Conservation (phyloP, 2,329 filamentous ascomycete genomes). For the Cladosporium phlei region DNA sequence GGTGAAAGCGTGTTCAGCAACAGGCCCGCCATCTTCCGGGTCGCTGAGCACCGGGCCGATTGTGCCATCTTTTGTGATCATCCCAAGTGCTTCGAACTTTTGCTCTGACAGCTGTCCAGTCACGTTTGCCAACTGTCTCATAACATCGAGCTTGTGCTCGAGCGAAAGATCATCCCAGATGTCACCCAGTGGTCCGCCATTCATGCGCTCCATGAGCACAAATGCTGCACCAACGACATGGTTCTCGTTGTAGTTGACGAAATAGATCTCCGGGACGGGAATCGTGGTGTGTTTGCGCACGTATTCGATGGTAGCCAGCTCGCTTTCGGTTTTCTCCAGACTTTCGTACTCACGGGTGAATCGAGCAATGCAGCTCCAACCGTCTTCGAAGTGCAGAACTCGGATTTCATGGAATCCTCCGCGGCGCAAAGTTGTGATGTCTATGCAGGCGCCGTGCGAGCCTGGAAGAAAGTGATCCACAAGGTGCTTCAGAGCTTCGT, state of each 20-base stretch:
- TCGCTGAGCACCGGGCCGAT: slow-evolving; percentile 9
- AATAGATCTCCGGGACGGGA: slow-evolving; percentile 16
- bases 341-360: slow-evolving; percentile 14
- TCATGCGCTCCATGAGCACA: slow-evolving; percentile 17
- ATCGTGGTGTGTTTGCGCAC: slow-evolving; percentile 15
- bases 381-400: slow-evolving; percentile 15
- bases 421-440: background rate
- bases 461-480: slow-evolving; percentile 10
- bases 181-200: slow-evolving; percentile 1
- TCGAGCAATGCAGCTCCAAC: slow-evolving; percentile 17
- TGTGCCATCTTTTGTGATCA: slow-evolving; percentile 7
- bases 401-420: slow-evolving; percentile 15
- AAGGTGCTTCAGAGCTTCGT: slow-evolving; percentile 17
- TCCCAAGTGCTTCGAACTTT: slow-evolving; percentile 15
- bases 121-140: background rate
- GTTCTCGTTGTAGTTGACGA: slow-evolving; percentile 14
- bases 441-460: slow-evolving; percentile 13
- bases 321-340: slow-evolving; percentile 13
- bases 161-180: slow-evolving; percentile 13
- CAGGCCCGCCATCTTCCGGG: background rate
- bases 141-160: slow-evolving; percentile 10
- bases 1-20: background rate
- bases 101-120: background rate
- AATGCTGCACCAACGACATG: slow-evolving; percentile 17
- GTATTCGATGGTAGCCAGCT: slow-evolving; percentile 15